Evolutionary conservation across 345 rosid species (phyloP).

Genomic region (Bruguiera sexangula): DNA sequence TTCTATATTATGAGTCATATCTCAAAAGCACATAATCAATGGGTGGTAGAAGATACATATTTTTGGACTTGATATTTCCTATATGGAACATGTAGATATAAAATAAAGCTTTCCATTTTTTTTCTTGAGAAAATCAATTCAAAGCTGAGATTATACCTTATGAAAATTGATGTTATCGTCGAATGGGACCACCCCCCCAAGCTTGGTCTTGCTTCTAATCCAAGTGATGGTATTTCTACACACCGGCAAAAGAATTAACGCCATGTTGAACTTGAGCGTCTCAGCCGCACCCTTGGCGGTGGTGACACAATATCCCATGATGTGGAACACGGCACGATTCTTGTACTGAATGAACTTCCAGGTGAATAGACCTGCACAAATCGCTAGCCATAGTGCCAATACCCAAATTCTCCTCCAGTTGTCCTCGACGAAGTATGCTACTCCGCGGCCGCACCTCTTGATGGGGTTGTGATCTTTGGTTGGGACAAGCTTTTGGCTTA

Average conservation of each 20-base stretch:
- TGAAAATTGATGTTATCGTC: conserved; percentile 83
- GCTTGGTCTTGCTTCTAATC: conserved; percentile 63
- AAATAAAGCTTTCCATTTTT: too few species aligned
- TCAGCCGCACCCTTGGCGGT: conserved; percentile 84
- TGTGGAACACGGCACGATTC: conserved; percentile 52
- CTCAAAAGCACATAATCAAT: too few species aligned
- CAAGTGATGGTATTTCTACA: conserved; percentile 79
- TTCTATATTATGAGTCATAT: too few species aligned
- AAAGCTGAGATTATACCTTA: conserved; percentile 41
- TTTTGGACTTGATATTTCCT: neutral
- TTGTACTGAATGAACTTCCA: conserved; percentile 79
- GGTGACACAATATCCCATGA: conserved; percentile 70
- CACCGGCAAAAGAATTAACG: conserved; percentile 71
- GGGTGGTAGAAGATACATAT: too few species aligned
- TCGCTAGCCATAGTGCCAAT: conserved; percentile 52
- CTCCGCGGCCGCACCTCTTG: conserved; percentile 37
- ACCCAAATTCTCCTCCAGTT: conserved; percentile 86
- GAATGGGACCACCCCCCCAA: conserved; percentile 56
- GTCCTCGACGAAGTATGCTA: conserved; percentile 59
- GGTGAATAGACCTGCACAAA: conserved; percentile 61
- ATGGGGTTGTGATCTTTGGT: conserved; percentile 56
- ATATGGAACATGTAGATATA: neutral
- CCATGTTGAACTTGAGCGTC: conserved; percentile 79
- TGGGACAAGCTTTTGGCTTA: conserved; percentile 72
- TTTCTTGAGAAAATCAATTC: neutral